Base-by-base conservation (phyloP, 176 grass and related monocot species). In the Miscanthus lutarioriparius region DNA sequence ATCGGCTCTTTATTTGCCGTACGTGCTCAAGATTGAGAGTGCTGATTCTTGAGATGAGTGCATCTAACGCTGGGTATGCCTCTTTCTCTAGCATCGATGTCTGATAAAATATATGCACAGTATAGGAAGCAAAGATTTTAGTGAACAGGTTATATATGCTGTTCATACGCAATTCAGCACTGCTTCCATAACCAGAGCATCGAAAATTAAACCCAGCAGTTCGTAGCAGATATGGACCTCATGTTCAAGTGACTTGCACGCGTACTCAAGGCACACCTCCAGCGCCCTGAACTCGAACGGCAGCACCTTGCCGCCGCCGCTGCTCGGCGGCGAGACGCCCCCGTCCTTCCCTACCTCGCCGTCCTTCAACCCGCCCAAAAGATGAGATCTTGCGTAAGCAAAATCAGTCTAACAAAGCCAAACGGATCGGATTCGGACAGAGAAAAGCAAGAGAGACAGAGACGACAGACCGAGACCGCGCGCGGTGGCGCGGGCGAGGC, bases 21-120 rank as follows among this genome's bases (percentile, higher is more conserved):
- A 92, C 83, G 44, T 74, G 88, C 87, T 95, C 93, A 23, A 95
- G 88, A 82, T 92, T 95, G 49, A 95, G 75, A 10, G 88, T 91
- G 68, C 93, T 92, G 69, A 92, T 73, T 68, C 92, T 91, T 71
- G 86, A 86, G 39, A 83, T 87, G 54, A 92, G 88, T 74, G 92
- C 88, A n/a, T 95, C 93, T 58, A 92, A 67, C 69, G 88, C 90
- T 75, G 90, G 93, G 76, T 95, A 85, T 0, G 88, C 93, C 82
- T 90, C 87, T 85, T 90, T 91, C 84, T 94, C 89, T 75, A 94
- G 35, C 22, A 71, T 39, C 7, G 56, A 76, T 12, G 92, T 70
- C 89, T 94, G 77, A 51, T 40, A 59, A 68, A 35, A 35, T 35
- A 35, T 16, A 65, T 36, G 10, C 4, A 53, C 16, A 4, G 67